These are phyloP conservation scores for Setaria italica DNA, from an alignment of 202 grass and related monocot species.

Conservation along the genomic window DNA sequence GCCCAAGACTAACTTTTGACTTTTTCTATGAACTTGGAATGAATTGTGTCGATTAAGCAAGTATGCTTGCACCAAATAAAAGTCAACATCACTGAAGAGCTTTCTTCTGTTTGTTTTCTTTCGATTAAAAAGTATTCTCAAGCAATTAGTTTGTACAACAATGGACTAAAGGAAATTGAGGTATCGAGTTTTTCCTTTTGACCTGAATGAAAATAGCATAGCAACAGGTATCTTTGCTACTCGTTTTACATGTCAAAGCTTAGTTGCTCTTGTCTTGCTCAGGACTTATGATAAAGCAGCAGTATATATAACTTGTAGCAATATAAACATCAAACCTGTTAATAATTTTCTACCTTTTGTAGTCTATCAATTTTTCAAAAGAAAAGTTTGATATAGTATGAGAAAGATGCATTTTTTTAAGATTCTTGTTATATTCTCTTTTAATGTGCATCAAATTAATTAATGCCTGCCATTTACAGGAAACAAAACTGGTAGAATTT, in stretches of 20 bases:
- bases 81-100: not conserved
- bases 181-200: not conserved
- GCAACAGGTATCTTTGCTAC: not conserved
- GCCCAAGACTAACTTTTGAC: not conserved
- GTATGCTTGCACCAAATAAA: not conserved
- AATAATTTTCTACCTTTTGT: not conserved
- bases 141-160: not conserved
- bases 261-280: not conserved
- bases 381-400: not conserved
- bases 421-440: not conserved
- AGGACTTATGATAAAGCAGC: not conserved
- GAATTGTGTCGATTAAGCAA: not conserved
- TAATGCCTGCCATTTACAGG: constrained; percentile 37
- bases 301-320: not conserved
- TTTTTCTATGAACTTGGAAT: not conserved
- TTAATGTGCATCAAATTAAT: not conserved
- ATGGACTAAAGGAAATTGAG: not conserved
- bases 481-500: constrained; percentile 44
- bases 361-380: not conserved
- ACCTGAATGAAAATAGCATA: constrained; percentile 1
- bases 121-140: not conserved
- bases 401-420: not conserved
- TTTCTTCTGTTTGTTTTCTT: constrained; percentile 1
- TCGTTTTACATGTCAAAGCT: not conserved
- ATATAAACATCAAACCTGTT: not conserved